A percentile compares a stretch with the other conserved stretches of the same genome.
Evolutionary conservation across 805 yeast genomes (phyloP).

Genomic region (Candida montana): DNA sequence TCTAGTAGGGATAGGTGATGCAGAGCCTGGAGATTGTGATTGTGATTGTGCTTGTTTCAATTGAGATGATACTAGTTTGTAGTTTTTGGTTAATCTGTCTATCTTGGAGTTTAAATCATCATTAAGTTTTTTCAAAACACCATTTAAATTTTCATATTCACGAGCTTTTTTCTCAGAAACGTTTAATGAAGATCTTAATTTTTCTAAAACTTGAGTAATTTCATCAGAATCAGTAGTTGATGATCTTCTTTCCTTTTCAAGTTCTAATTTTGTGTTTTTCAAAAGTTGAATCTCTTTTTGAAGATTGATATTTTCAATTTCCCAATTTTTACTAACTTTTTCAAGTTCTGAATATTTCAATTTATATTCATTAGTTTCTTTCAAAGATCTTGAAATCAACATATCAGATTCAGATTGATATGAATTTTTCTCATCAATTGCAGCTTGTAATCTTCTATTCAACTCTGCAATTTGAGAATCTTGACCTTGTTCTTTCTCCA

Average conservation of each 20-base stretch:
- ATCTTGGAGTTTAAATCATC: slow-evolving; percentile 65
- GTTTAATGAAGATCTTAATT: slow-evolving; percentile 50
- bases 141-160: slow-evolving; percentile 51
- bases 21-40: slow-evolving; percentile 7
- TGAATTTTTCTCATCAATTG: slow-evolving; percentile 57
- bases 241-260: slow-evolving; percentile 25
- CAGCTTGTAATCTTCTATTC: slow-evolving; percentile 42
- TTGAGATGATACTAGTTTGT: slow-evolving; percentile 51
- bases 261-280: slow-evolving; percentile 24
- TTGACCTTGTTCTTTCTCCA: slow-evolving; percentile 61
- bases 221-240: slow-evolving; percentile 28
- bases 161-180: slow-evolving; percentile 44
- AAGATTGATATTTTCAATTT: slow-evolving; percentile 31
- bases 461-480: slow-evolving; percentile 49
- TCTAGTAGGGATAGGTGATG: slow-evolving; percentile 29
- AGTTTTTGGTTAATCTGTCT: slow-evolving; percentile 65
- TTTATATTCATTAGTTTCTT: slow-evolving; percentile 62
- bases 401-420: slow-evolving; percentile 49
- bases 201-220: slow-evolving; percentile 28
- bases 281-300: slow-evolving; percentile 27
- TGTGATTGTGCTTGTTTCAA: slow-evolving; percentile 31
- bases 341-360: slow-evolving; percentile 38
- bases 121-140: slow-evolving; percentile 51
- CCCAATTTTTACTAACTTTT: slow-evolving; percentile 30
- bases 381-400: slow-evolving; percentile 47